Conservation (phyloP, 2,329 filamentous ascomycete species). For the Sporothrix variecibatus region DNA sequence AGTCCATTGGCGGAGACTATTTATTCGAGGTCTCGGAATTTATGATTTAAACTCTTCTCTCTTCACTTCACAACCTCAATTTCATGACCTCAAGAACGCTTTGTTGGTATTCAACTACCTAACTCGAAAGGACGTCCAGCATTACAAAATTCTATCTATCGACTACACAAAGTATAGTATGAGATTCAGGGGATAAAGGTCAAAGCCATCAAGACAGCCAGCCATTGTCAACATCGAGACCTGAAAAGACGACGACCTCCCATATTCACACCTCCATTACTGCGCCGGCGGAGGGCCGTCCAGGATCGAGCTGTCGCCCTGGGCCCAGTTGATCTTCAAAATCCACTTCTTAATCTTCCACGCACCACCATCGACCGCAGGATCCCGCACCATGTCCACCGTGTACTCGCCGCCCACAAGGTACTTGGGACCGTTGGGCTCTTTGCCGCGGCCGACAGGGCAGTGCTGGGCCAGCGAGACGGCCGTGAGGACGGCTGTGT, state of each 20-base stretch:
- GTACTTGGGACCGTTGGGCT: constrained; percentile 13
- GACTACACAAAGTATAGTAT: background rate
- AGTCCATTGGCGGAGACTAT: background rate
- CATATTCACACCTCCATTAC: background rate
- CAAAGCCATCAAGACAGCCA: background rate
- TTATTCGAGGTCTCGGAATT: no score
- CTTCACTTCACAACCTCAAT: background rate
- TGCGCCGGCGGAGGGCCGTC: background rate
- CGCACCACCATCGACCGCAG: background rate
- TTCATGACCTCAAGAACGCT: background rate
- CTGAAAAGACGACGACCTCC: background rate
- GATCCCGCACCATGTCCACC: background rate
- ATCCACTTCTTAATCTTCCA: constrained; percentile 15
- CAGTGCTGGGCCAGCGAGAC: constrained; percentile 9
- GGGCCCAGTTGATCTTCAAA: background rate
- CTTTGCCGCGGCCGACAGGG: background rate
- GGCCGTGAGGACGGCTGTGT: background rate
- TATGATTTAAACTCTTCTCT: background rate
- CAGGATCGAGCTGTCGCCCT: background rate
- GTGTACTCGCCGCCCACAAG: constrained; percentile 12
- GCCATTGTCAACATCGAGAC: background rate
- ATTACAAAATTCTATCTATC: no score
- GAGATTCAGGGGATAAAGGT: background rate
- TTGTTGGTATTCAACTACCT: background rate
- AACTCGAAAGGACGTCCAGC: no score